phyloP scores from a whole-genome alignment of 2,329 filamentous ascomycete genomes.

The Colletotrichum tropicale region DNA sequence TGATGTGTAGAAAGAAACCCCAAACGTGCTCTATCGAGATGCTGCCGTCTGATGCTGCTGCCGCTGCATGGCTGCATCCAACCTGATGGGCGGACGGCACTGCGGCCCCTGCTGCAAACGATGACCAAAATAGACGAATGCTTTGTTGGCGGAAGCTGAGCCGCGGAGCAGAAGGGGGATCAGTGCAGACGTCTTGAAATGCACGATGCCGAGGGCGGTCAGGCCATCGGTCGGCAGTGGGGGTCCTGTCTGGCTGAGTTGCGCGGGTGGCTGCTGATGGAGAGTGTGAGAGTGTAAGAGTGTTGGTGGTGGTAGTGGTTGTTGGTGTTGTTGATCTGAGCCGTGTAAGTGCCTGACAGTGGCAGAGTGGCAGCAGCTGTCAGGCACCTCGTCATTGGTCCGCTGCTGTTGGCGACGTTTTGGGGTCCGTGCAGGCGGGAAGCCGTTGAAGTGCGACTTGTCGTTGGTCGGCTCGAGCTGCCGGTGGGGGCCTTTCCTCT shows the following conservation, averaged over 20 bases:
- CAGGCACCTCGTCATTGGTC: neutral
- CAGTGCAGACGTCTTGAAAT: neutral
- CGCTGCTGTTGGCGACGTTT: neutral
- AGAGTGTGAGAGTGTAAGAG: too few species aligned
- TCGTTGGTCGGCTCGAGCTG: neutral
- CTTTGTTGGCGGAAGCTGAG: neutral
- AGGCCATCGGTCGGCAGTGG: neutral
- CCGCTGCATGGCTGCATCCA: neutral
- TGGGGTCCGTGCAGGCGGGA: neutral
- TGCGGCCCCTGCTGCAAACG: slow-evolving; percentile 7
- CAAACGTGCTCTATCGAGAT: neutral
- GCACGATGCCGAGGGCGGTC: neutral
- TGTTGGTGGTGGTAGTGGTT: neutral
- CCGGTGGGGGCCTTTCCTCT: neutral
- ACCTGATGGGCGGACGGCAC: neutral
- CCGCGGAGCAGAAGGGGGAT: neutral
- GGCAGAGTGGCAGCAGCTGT: neutral
- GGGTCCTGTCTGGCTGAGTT: neutral
- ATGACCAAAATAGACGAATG: neutral
- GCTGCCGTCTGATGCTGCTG: neutral
- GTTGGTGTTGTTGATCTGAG: neutral
- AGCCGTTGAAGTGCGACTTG: neutral
- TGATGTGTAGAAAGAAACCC: neutral
- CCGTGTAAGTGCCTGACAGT: neutral
- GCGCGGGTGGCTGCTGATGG: neutral